Evolutionary conservation across 148 eudicot species (phyloP), one percentile per base, ranked within the genome.

Genomic region (Camellia granthamiana): DNA sequence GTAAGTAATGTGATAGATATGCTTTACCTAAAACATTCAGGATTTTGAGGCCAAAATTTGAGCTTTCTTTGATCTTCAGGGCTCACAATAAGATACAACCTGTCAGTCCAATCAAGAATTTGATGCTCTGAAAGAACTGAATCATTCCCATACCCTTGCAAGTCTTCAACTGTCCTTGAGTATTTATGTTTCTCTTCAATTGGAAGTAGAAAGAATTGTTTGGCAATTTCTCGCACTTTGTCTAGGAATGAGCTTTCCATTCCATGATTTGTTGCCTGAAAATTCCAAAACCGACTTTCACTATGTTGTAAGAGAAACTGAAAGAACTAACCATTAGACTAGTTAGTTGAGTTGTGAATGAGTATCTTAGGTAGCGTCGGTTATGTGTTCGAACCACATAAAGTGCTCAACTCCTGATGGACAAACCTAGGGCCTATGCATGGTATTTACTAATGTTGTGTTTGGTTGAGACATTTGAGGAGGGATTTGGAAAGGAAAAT

Each of bases 141-240:
- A 82, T 91, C 93, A 42, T 84, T 88, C 30, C 93, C 91, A 49
- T 91, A 91, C 13, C 95, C 95, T 69, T 93, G 91, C 46, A 68
- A 7, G 5, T 81, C 93, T 76, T 82, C 86, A 13, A 19, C 59
- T 4, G 76, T 21, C 76, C 89, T 83, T 0, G 85, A 79, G 47
- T 72, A 88, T 66, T 77, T 88, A 11, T 58, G 81, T 79, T 94
- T 94, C 88, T 89, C 97, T 73, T 82, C 84, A 49, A 75, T 47
- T 14, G 93, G 92, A 78, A 88, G 85, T 41, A 82, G 83, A 60
- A 91, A 92, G 77, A 89, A 92, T 6, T 84, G 77, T 81, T 83
- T 88, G 56, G 82, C 82, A 67, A 88, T 73, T 78, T 80, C 80
- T 2, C 84, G 86, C 23, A 89, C 85, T 84, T 92, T 74, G 8